Evolutionary conservation across 495 filamentous ascomycete species (phyloP).

Genomic region (Penicillium ucsense): DNA sequence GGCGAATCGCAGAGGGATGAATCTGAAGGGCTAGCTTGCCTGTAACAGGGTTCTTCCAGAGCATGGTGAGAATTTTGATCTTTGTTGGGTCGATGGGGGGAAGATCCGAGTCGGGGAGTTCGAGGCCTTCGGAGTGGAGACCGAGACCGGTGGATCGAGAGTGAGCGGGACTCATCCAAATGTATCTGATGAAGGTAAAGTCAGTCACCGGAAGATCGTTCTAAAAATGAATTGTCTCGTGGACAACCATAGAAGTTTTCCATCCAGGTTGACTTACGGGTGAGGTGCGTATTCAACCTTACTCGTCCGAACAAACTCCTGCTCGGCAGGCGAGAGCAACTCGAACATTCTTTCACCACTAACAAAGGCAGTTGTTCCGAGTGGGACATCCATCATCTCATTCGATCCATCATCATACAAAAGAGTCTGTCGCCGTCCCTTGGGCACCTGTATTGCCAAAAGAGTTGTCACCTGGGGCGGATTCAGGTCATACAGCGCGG

Average conservation of each 20-base stretch:
- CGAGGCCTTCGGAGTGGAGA: constrained; percentile 49
- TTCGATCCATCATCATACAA: constrained; percentile 61
- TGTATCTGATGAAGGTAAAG: constrained; percentile 31
- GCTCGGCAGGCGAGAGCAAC: constrained; percentile 49
- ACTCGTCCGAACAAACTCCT: constrained; percentile 52
- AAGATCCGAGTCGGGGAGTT: constrained; percentile 45
- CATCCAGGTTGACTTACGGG: constrained; percentile 25
- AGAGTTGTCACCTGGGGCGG: constrained; percentile 62
- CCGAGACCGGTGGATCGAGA: constrained; percentile 59
- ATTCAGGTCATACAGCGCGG: constrained; percentile 61
- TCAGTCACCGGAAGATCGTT: neutral
- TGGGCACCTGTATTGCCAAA: constrained; percentile 56
- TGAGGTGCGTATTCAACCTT: constrained; percentile 66
- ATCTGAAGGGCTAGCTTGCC: constrained; percentile 59
- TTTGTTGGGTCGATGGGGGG: constrained; percentile 53
- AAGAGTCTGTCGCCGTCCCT: constrained; percentile 52
- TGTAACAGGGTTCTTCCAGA: constrained; percentile 63
- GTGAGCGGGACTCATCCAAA: constrained; percentile 62
- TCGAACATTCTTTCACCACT: constrained; percentile 58
- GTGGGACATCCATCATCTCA: constrained; percentile 57
- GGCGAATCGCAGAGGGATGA: constrained; percentile 57
- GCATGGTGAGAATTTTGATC: constrained; percentile 60
- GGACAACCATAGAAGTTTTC: neutral
- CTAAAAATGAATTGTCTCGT: neutral
- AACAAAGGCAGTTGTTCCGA: constrained; percentile 69